Percentiles rank a stretch among this genome's conserved stretches.
These are phyloP conservation scores for Trichosporon faecale DNA, from an alignment of 1,284 basidiomycete genomes.

Conservation along the genomic window DNA sequence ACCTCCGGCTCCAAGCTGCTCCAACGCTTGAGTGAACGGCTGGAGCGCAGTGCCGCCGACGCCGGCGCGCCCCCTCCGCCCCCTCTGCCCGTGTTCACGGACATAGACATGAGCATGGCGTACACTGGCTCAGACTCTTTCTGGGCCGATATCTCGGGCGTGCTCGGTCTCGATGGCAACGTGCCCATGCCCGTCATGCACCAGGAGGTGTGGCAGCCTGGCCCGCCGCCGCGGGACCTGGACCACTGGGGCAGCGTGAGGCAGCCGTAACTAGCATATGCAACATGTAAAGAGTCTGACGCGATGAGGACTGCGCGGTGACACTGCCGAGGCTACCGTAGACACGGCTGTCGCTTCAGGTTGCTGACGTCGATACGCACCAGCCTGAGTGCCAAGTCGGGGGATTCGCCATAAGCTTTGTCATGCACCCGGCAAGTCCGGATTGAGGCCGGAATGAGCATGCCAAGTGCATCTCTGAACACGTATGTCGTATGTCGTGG, in stretches of 20 bases:
- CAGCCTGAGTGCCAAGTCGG: no score
- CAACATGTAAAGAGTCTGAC: not conserved
- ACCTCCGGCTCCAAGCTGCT: slow-evolving; percentile 20
- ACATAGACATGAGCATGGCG: slow-evolving; percentile 21
- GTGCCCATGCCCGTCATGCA: not conserved
- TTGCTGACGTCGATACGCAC: no score
- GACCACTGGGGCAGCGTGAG: not conserved
- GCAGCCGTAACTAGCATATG: not conserved
- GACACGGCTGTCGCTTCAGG: no score
- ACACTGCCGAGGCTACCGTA: no score
- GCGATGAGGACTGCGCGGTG: no score
- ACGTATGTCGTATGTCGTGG: no score
- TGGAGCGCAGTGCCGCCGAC: not conserved
- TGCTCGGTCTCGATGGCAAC: slow-evolving; percentile 11
- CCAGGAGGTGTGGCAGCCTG: not conserved
- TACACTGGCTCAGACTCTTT: slow-evolving; percentile 21
- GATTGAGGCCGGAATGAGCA: no score
- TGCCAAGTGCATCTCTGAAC: no score
- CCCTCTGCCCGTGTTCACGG: not conserved
- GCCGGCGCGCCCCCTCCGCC: not conserved
- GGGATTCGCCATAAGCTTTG: no score
- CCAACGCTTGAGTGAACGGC: slow-evolving; percentile 15
- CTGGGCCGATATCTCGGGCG: slow-evolving; percentile 21
- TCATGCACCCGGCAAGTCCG: no score
- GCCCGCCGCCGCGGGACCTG: not conserved